phyloP scores from a whole-genome alignment of 2,329 filamentous ascomycete genomes.

The Didymosphaeria variabile region DNA sequence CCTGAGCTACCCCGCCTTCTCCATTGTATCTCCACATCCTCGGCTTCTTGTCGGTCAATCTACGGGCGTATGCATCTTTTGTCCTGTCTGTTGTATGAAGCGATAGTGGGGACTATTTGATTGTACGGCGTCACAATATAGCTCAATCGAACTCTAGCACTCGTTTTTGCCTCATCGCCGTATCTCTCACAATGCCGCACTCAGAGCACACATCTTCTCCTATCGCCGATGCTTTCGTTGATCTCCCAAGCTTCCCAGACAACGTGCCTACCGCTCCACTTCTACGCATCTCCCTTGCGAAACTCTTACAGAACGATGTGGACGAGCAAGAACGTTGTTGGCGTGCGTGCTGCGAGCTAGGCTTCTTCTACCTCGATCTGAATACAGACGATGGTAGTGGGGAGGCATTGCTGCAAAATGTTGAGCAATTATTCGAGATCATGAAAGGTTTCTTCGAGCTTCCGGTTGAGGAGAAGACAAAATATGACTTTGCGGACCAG shows the following conservation, averaged over 20 bases:
- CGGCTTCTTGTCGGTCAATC: neutral
- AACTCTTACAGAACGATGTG: slow-evolving; percentile 47
- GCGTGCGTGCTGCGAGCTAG: slow-evolving; percentile 58
- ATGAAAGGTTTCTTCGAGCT: slow-evolving; percentile 59
- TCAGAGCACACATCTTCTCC: slow-evolving; percentile 29
- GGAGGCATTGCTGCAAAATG: slow-evolving; percentile 52
- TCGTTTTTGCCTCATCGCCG: neutral
- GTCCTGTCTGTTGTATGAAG: neutral
- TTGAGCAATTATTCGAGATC: slow-evolving; percentile 57
- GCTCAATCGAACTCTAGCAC: too few relatives aligned
- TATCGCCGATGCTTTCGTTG: slow-evolving; percentile 29
- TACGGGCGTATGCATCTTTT: neutral
- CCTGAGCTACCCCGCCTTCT: slow-evolving; percentile 13
- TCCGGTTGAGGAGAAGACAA: slow-evolving; percentile 60
- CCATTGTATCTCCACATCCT: neutral
- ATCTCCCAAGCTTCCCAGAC: slow-evolving; percentile 54
- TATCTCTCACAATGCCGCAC: slow-evolving; percentile 30
- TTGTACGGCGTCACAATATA: too few relatives aligned
- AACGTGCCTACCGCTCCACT: slow-evolving; percentile 53
- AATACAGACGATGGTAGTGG: slow-evolving; percentile 43
- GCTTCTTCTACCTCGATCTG: slow-evolving; percentile 67
- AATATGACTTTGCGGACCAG: slow-evolving; percentile 62
- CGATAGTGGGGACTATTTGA: too few relatives aligned
- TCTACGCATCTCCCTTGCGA: slow-evolving; percentile 52
- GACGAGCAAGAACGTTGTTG: slow-evolving; percentile 51